Evolutionary conservation across 208 protist genomes (phyloP), one percentile per base, ranked within the genome.

Genomic region (Trypanosoma boissoni): DNA sequence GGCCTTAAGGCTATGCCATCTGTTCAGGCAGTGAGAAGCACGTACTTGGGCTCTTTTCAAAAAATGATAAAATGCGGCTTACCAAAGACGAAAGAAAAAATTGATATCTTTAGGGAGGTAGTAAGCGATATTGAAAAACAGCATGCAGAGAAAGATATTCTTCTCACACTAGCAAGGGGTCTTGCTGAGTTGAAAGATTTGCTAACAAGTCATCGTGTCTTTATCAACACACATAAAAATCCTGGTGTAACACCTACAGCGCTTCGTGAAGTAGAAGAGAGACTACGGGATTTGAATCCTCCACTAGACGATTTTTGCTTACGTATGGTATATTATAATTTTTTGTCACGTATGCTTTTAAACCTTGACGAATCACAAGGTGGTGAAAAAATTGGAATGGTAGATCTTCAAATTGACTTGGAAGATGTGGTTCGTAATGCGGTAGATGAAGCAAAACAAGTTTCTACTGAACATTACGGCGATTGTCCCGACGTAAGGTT

Each of bases 401-500:
- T 96, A 12, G 90, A 92, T 45, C 64, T 94, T 32, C 71, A 91
- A 50, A 87, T 90, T 51, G 85, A 96, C 44, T 75, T 96, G 16
- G 77, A 89, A 55, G 66, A 69, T n/a, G 72, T 93, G n/a, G 86
- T 93, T 12, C 78, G 80, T 26, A 78, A 79, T 58, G 84, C 92
- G 18, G 83, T 94, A 3, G 74, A 88, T 49, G 86, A 96, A 49
- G 92, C 96, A 23, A 83, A 83, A 62, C 66, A 95, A 27, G 72
- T 98, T 32, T 98, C 94, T 76, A 89, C 79, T 2, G 74, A 91
- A 41, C 60, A 79, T 58, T 96, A 97, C 58, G 87, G 86, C n/a
- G 83, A 89, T 58, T 91, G 87, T 51, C 94, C 96, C 7, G 78
- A 94, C 44, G 83, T 96, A 0, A 67, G 87, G 51, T 79, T 98